A percentile compares a stretch with the other conserved stretches of the same genome.
Conservation (phyloP, 2,329 filamentous ascomycete species). For the Colletotrichum sp. region DNA sequence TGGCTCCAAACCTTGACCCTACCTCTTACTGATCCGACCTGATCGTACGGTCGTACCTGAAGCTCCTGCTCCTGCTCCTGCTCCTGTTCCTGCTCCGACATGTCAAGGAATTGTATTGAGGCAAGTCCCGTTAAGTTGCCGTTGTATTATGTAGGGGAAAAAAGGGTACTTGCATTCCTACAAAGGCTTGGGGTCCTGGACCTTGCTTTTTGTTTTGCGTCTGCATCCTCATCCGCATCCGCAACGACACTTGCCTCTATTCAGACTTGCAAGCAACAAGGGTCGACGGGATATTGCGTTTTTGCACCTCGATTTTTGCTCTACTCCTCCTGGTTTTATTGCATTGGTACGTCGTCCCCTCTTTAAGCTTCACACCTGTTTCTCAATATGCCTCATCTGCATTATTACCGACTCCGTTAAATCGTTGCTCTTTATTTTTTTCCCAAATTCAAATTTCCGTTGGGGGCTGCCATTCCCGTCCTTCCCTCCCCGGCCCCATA, state of each 20-base stretch:
- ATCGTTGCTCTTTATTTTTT: slow-evolving; percentile 1
- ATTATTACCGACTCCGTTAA: not conserved
- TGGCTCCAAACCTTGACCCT: not conserved
- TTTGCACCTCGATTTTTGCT: not conserved
- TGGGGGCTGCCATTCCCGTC: not conserved
- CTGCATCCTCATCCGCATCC: not conserved
- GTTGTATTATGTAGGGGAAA: not conserved
- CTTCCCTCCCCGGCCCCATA: not conserved
- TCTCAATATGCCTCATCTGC: not conserved
- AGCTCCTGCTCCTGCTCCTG: not conserved
- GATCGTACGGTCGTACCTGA: not conserved
- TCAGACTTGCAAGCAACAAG: slow-evolving; percentile 22
- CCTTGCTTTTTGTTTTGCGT: not conserved
- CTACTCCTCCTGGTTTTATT: not conserved
- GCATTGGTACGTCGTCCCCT: not conserved
- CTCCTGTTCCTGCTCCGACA: not conserved
- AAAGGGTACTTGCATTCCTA: not conserved
- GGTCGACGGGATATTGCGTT: slow-evolving; percentile 5
- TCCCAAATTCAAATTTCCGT: not conserved
- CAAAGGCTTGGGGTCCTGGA: not conserved
- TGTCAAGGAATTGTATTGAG: not conserved
- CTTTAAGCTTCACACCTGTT: not conserved
- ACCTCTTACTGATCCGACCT: not conserved
- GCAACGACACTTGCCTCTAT: slow-evolving; percentile 11
- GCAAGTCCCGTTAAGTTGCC: not conserved